Base-by-base conservation (phyloP, 768 basidiomycete species). In the Russula brevipes region DNA sequence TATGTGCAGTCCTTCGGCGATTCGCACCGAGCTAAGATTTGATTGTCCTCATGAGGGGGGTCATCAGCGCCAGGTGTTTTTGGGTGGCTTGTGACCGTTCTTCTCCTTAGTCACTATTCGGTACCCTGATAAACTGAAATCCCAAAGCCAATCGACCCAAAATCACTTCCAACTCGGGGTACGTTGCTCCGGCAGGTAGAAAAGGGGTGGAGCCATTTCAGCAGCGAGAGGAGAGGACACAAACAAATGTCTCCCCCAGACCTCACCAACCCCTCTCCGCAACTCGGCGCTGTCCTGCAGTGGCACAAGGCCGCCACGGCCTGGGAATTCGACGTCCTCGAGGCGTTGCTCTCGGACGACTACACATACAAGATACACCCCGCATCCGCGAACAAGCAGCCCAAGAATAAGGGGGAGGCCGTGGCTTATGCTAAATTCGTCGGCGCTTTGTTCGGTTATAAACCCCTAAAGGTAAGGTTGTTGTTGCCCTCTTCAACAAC, bases 241-340 rank as follows among this genome's bases (percentile, higher is more conserved):
- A 42, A 4, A 42, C 35, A 46, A 44, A 41, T 53, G 30, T 14
- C 56, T 17, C 31, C 31, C 17, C 33, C 42, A 41, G 6, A 24
- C 8, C 1, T 42, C 35, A 5, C 30, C 33, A 59, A 59, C 24
- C 45, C 53, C 14, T 64, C 63, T 11, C 51, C 54, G 30, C 63
- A 64, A 35, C 46, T 64, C 47, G 31, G 47, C 54, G 42, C 19
- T n/a, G 54, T 64, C 17, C 19, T 30, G 17, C 38, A 45, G 35
- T 64, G 33, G 16, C 60, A 55, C 54, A 49, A 60, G 0, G 63
- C 58, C 30, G 8, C 60, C 35, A 17, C 54, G 24, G 5, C 0
- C 16, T 64, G 63, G 63, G 31, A 51, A 31, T 60, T 64, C 14
- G 53, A 60, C 5, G 10, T 19, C 9, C 17, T 64, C 16, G 54